Percentiles rank a stretch among this genome's conserved stretches.
Conservation (phyloP, 1,284 basidiomycete genomes). For the Melanopsichium pennsylvanicum region DNA sequence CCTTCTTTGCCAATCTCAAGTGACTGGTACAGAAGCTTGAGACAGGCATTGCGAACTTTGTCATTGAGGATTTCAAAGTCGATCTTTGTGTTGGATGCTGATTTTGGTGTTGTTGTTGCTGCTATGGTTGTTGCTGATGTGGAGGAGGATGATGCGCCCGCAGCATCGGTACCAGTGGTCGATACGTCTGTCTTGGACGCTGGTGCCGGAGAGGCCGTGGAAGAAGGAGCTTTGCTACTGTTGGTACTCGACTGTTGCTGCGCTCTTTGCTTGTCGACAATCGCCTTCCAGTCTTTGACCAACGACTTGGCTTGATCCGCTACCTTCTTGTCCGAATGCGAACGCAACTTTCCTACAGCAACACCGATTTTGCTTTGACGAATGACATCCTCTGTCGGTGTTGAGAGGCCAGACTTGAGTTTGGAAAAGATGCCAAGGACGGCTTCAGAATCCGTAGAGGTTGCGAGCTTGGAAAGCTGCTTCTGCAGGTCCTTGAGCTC, state of each 20-base stretch:
- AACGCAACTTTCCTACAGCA: constrained; percentile 87
- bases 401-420: constrained; percentile 78
- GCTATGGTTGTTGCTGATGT: constrained; percentile 21
- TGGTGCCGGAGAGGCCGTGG: constrained; percentile 42
- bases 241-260: constrained; percentile 15
- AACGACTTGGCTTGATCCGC: constrained; percentile 88
- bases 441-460: constrained; percentile 70
- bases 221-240: constrained; percentile 27
- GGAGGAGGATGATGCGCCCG: constrained; percentile 25
- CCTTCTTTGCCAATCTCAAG: constrained; percentile 69
- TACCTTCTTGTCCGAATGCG: constrained; percentile 76
- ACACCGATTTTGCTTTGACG: constrained; percentile 78
- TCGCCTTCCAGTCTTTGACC: constrained; percentile 70
- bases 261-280: constrained; percentile 69
- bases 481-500: constrained; percentile 53
- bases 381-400: constrained; percentile 83
- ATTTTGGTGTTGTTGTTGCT: constrained; percentile 13
- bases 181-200: constrained; percentile 17
- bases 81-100: constrained; percentile 40
- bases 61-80: constrained; percentile 66
- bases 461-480: constrained; percentile 48
- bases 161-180: constrained; percentile 9
- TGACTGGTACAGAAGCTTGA: constrained; percentile 89
- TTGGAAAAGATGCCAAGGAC: constrained; percentile 75
- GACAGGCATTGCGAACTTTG: constrained; percentile 83